Percentiles rank a stretch among this genome's conserved stretches.
These are phyloP conservation scores for Cyclotella distinguenda DNA, from an alignment of 108 stramenopile genomes.

Conservation along the genomic window DNA sequence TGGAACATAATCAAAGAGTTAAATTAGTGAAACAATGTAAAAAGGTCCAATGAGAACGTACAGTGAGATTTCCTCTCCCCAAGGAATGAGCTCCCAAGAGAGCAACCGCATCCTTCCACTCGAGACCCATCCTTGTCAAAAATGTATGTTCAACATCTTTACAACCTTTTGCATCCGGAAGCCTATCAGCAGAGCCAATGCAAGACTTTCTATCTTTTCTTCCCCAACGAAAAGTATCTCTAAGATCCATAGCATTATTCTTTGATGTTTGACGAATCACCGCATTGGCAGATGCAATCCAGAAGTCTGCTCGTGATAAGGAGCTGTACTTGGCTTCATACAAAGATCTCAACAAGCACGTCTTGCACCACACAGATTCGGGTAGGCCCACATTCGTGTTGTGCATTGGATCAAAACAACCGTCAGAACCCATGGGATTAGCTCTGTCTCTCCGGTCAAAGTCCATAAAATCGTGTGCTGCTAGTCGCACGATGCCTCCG, in stretches of 20 bases:
- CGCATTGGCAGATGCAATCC: slow-evolving; percentile 45
- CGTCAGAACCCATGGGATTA: slow-evolving; percentile 40
- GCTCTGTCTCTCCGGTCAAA: slow-evolving; percentile 21
- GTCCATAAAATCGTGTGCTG: slow-evolving; percentile 51
- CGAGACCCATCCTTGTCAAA: slow-evolving; percentile 40
- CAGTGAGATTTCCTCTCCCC: slow-evolving; percentile 20
- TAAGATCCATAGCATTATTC: slow-evolving; percentile 32
- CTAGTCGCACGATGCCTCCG: slow-evolving; percentile 45
- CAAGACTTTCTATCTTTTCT: slow-evolving; percentile 25
- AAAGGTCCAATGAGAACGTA: neutral
- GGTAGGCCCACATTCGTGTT: slow-evolving; percentile 32
- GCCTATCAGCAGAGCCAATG: slow-evolving; percentile 17
- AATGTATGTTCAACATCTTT: slow-evolving; percentile 24
- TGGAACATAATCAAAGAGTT: neutral
- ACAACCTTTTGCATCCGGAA: slow-evolving; percentile 33
- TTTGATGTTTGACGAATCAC: slow-evolving; percentile 43
- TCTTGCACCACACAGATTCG: slow-evolving; percentile 35
- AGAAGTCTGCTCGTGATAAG: slow-evolving; percentile 49
- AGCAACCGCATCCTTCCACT: slow-evolving; percentile 46
- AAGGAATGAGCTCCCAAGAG: slow-evolving; percentile 47
- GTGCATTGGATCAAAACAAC: slow-evolving; percentile 39
- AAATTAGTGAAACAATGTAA: neutral
- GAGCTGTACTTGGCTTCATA: slow-evolving; percentile 28
- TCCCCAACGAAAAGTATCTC: slow-evolving; percentile 33
- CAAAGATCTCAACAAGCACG: slow-evolving; percentile 23